Conservation (phyloP, 352 stramenopile genomes). For the Pythium angustatum region DNA sequence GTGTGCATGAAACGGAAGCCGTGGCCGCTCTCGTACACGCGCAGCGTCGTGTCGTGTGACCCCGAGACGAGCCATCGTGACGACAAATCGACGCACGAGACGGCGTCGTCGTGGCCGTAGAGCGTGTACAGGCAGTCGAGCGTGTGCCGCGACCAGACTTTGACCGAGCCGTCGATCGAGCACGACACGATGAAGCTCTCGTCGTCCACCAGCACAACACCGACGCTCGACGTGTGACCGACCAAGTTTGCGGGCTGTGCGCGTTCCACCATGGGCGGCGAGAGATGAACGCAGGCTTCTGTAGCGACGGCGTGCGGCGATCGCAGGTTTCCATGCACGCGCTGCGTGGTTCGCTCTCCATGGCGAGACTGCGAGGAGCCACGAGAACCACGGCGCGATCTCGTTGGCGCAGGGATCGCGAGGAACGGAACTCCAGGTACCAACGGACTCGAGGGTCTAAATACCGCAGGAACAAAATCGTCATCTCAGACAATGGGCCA, state of each 20-base stretch:
- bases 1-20: conserved; percentile 46
- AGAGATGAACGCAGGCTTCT: conserved; percentile 4
- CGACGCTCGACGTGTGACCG: conserved; percentile 64
- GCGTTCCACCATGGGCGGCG: conserved; percentile 17
- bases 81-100: conserved; percentile 55
- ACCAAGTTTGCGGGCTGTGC: conserved; percentile 46
- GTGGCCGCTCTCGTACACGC: conserved; percentile 45
- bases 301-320: background rate
- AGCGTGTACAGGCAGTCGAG: conserved; percentile 63
- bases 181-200: conserved; percentile 64
- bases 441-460: conserved; percentile 2
- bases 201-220: conserved; percentile 47
- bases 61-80: conserved; percentile 64
- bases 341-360: background rate
- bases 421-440: background rate
- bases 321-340: background rate
- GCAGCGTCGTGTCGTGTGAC: conserved; percentile 63
- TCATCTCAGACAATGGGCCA: background rate
- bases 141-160: conserved; percentile 62
- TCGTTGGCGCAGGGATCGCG: background rate
- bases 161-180: conserved; percentile 68
- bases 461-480: background rate
- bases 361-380: background rate
- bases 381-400: conserved; percentile 15
- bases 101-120: conserved; percentile 62